phyloP scores from a whole-genome alignment of 176 grass and related monocot species.

The Coix lacrymajobi region DNA sequence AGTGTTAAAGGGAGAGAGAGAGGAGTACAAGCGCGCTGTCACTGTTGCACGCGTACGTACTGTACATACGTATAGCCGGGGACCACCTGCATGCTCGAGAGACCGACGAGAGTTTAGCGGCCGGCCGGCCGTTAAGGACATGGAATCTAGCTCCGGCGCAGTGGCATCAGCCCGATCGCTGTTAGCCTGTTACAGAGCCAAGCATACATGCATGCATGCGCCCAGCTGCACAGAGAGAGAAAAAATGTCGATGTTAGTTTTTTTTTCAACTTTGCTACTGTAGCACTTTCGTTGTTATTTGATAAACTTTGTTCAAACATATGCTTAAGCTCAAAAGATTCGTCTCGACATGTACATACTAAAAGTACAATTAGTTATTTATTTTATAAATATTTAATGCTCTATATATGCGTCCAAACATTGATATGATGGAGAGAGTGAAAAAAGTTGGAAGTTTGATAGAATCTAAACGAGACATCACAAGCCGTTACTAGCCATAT shows the following conservation, averaged over 20 bases:
- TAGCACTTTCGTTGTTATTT: too few relatives aligned
- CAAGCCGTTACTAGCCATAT: background rate
- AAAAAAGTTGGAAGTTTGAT: too few relatives aligned
- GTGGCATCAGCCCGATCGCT: background rate
- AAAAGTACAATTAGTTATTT: too few relatives aligned
- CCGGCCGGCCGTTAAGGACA: background rate
- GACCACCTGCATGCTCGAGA: slow-evolving; percentile 9
- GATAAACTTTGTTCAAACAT: too few relatives aligned
- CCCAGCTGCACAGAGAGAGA: background rate
- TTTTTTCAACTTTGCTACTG: too few relatives aligned
- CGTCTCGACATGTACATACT: too few relatives aligned
- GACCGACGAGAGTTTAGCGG: slow-evolving; percentile 2
- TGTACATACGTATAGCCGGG: slow-evolving; percentile 2
- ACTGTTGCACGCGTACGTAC: background rate
- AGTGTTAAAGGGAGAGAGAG: background rate
- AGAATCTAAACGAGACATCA: too few relatives aligned
- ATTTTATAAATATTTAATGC: too few relatives aligned
- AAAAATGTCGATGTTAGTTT: too few relatives aligned
- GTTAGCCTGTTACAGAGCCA: background rate
- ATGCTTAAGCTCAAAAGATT: too few relatives aligned
- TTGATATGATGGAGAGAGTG: too few relatives aligned
- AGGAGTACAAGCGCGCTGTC: background rate
- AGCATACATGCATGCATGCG: background rate
- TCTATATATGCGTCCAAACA: too few relatives aligned
- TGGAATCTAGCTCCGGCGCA: slow-evolving; percentile 37